Percentiles rank a stretch among this genome's conserved stretches.
Conservation (phyloP, 1,284 basidiomycete genomes). For the Ceratobasidium papillatum region DNA sequence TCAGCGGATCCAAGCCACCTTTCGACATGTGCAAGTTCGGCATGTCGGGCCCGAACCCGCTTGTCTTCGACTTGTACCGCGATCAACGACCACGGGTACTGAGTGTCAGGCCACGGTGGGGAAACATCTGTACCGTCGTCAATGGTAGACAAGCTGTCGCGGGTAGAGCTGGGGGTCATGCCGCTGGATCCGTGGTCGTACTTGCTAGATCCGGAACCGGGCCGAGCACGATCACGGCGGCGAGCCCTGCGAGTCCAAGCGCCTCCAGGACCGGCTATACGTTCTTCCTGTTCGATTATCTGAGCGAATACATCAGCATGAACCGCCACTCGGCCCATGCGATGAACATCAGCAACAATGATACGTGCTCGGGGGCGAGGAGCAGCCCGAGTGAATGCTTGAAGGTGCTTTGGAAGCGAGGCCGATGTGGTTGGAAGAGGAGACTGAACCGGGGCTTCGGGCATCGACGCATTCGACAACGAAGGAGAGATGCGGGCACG, state of each 20-base stretch:
- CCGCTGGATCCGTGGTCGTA: neutral
- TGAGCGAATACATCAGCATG: slow-evolving; percentile 43
- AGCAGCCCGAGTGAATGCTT: slow-evolving; percentile 22
- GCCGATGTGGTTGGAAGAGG: slow-evolving; percentile 35
- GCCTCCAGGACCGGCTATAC: slow-evolving; percentile 36
- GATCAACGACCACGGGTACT: slow-evolving; percentile 44
- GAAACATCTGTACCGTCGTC: slow-evolving; percentile 21
- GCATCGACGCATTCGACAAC: neutral
- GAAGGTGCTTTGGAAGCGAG: slow-evolving; percentile 26
- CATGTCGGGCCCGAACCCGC: slow-evolving; percentile 25
- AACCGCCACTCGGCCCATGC: slow-evolving; percentile 44
- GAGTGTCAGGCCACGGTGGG: slow-evolving; percentile 43
- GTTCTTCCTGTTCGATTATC: slow-evolving; percentile 38
- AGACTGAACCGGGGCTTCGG: neutral
- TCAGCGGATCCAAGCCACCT: slow-evolving; percentile 63
- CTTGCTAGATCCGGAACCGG: slow-evolving; percentile 22
- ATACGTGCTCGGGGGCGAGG: slow-evolving; percentile 36
- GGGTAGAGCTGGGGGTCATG: neutral
- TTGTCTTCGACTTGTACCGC: slow-evolving; percentile 31
- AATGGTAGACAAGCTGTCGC: neutral
- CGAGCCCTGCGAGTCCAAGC: slow-evolving; percentile 34
- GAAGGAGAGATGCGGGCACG: slow-evolving; percentile 34
- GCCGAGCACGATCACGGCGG: slow-evolving; percentile 40
- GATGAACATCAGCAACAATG: slow-evolving; percentile 42
- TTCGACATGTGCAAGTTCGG: slow-evolving; percentile 52